Evolutionary conservation across 1,284 basidiomycete species (phyloP), one percentile per base, ranked within the genome.

Genomic region (Agroathelia rolfsii): DNA sequence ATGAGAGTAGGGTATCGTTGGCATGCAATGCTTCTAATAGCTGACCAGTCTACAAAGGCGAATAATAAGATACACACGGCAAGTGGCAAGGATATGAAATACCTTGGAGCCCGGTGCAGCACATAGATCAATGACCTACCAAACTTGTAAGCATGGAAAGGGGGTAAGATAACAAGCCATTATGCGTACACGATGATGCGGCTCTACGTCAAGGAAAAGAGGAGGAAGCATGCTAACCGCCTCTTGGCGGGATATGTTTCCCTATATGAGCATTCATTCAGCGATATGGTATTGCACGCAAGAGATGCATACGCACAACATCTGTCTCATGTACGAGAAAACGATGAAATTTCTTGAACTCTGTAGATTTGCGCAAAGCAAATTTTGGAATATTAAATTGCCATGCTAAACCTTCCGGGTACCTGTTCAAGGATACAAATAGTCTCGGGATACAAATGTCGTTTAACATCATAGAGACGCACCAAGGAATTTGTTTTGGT

Each of bases 181-280:
- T 12, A 20, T 22, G 53, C 69, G 39, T 41, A 86, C 88, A 41
- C 64, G 65, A 50, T 96, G 92, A 53, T 93, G 81, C 1, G 92
- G 86, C 49, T 89, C 69, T n/a, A 98, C 89, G 41, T 94, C 85
- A 30, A 99, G 72, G 47, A 98, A 81, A 2, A 99, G 69, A 1
- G 95, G 94, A 3, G 95, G 95, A 14, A 99, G 67, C 95, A 98
- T 99, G 49, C 90, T 95, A 34, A 99, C 95, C 14, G 90, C 93
- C 59, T 99, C 95, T 60, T 97, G 93, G 14, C 95, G 69, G 7
- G 90, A 95, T 36, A 98, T 73, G 50, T 97, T 97, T 33, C 95
- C 94, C 87, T 89, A 44, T 4, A 12, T 0, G 23, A 21, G n/a
- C n/a, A 31, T 18, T 18, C 24, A 13, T 16, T 8, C 19, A 41